Conservation (phyloP, 257 asterid species). For the Fraxinus cuspidata region DNA sequence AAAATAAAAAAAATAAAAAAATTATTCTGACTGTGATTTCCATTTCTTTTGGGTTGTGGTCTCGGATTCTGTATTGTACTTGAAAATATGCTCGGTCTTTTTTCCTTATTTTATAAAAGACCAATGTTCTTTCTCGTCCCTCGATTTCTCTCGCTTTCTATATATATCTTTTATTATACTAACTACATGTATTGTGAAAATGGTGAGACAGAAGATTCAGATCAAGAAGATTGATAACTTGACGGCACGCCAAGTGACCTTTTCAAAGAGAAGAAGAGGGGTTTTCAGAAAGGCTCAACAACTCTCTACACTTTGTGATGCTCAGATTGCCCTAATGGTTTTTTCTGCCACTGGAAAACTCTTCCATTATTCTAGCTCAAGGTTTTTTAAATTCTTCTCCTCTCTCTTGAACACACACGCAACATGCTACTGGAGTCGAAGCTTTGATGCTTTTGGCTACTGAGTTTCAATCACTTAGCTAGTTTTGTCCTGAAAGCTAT, state of each 20-base stretch:
- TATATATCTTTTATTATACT: not conserved
- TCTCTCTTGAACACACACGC: not conserved
- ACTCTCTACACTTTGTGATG: slow-evolving; percentile 31
- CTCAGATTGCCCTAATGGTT: slow-evolving; percentile 36
- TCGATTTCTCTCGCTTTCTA: not conserved
- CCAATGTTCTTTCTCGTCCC: not conserved
- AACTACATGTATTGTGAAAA: not conserved
- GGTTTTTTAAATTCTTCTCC: slow-evolving; percentile 26
- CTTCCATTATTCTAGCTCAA: slow-evolving; percentile 42
- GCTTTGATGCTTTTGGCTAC: not conserved
- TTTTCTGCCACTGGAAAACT: slow-evolving; percentile 49
- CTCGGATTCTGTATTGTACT: slow-evolving; percentile 9
- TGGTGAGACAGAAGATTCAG: slow-evolving; percentile 49
- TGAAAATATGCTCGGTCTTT: not conserved
- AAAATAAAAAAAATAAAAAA: no score
- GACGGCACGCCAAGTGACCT: slow-evolving; percentile 47
- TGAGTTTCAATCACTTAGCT: no score
- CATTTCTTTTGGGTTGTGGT: no score
- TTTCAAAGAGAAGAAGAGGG: slow-evolving; percentile 52
- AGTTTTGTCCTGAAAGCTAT: not conserved
- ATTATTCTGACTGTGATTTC: no score
- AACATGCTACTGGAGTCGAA: not conserved
- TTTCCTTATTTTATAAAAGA: not conserved
- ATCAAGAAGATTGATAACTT: slow-evolving; percentile 51
- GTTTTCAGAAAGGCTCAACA: slow-evolving; percentile 52